Evolutionary conservation across 345 rosid species (phyloP).

Genomic region (Eucalyptus camaldulensis): DNA sequence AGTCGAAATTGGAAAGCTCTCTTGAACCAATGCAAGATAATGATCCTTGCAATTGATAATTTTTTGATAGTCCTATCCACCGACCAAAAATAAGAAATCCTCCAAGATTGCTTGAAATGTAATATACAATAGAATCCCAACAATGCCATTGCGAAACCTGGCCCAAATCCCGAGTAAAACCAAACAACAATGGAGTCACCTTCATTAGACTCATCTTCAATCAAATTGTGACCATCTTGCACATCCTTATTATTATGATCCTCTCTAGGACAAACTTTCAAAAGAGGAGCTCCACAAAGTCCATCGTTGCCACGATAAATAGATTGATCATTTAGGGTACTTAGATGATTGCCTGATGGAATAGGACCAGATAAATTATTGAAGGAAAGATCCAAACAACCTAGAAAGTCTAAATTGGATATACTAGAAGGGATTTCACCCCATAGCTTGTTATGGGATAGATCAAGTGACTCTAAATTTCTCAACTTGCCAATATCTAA

Average conservation of each 20-base stretch:
- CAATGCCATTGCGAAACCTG: not conserved
- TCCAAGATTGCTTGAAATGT: not conserved
- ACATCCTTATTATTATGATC: not conserved
- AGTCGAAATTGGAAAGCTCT: not conserved
- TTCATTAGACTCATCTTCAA: not conserved
- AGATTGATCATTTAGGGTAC: not conserved
- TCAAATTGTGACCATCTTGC: not conserved
- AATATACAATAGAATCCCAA: not conserved
- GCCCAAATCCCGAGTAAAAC: not conserved
- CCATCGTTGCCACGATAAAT: not conserved
- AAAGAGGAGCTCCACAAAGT: not conserved
- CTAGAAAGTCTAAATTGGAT: not conserved
- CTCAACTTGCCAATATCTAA: not conserved
- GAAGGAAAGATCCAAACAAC: not conserved
- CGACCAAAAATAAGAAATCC: not conserved
- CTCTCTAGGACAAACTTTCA: not conserved
- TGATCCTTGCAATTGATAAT: no score
- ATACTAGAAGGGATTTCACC: not conserved
- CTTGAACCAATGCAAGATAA: not conserved
- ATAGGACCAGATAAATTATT: not conserved
- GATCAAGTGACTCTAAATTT: accelerated
- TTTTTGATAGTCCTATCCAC: not conserved
- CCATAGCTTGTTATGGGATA: not conserved
- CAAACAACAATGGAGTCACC: not conserved
- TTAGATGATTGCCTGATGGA: not conserved